A percentile compares a stretch with the other conserved stretches of the same genome.
Conservation (phyloP, 2,329 filamentous ascomycete genomes). For the Dactylellina cionopaga region DNA sequence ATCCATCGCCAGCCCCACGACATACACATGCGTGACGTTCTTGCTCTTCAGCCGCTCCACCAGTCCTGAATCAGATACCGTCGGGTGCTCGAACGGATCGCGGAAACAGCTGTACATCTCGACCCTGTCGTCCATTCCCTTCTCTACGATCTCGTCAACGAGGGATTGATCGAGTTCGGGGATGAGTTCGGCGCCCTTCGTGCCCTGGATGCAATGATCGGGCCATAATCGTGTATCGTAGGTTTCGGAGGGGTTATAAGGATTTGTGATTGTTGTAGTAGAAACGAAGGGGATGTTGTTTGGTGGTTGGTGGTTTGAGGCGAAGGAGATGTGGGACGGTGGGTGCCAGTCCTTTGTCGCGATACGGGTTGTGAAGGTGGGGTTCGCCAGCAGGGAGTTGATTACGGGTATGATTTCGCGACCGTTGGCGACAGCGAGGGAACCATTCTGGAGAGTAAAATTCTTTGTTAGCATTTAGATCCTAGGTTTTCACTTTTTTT, state of each 20-base stretch:
- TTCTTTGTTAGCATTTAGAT: not conserved
- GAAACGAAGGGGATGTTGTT: conserved; percentile 75
- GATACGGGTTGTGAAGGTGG: conserved; percentile 75
- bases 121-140: conserved; percentile 77
- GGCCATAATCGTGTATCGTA: conserved; percentile 83
- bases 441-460: conserved; percentile 71
- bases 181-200: conserved; percentile 76
- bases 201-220: conserved; percentile 82
- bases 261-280: conserved; percentile 72
- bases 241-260: conserved; percentile 70
- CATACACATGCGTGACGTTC: conserved; percentile 79
- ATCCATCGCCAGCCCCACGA: conserved; percentile 86
- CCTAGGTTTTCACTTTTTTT: conserved; percentile 18
- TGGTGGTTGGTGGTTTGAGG: conserved; percentile 74
- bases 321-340: conserved; percentile 84
- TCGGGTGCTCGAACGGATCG: conserved; percentile 75
- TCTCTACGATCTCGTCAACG: conserved; percentile 76
- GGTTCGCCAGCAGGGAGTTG: conserved; percentile 77
- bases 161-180: conserved; percentile 72
- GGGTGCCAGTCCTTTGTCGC: conserved; percentile 97
- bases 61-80: conserved; percentile 72
- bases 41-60: conserved; percentile 67
- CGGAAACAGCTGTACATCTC: conserved; percentile 97
- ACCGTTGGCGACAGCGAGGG: conserved; percentile 81
- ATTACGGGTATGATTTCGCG: conserved; percentile 75